These are phyloP conservation scores for Boletus rubescentipes DNA, from an alignment of 768 basidiomycete genomes.

Conservation along the genomic window DNA sequence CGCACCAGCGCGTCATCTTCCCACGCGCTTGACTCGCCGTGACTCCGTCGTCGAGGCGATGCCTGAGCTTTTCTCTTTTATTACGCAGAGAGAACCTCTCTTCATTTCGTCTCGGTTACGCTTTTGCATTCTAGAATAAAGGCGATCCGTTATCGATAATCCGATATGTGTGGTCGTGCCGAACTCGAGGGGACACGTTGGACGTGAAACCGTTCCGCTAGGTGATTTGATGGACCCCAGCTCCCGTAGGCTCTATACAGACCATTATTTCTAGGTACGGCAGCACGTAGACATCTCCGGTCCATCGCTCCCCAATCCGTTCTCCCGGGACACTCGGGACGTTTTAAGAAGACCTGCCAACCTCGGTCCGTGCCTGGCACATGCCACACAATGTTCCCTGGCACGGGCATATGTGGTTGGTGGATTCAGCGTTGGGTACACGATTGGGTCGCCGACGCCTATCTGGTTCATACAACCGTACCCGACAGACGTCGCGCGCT, in stretches of 20 bases:
- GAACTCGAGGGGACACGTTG: constrained; percentile 6
- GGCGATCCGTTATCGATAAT: constrained; percentile 16
- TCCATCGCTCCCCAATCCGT: not conserved
- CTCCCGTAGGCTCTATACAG: too few species aligned
- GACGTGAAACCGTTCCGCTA: not conserved
- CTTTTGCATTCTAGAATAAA: constrained; percentile 4
- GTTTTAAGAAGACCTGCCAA: not conserved
- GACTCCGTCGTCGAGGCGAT: not conserved
- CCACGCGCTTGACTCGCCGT: not conserved
- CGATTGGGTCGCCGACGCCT: not conserved
- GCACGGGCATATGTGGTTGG: too few species aligned
- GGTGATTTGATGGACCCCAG: not conserved
- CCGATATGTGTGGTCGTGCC: constrained; percentile 2
- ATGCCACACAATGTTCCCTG: not conserved
- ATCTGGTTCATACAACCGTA: not conserved
- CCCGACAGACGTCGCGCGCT: too few species aligned
- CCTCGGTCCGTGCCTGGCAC: constrained; percentile 14
- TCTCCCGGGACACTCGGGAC: not conserved
- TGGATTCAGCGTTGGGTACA: not conserved
- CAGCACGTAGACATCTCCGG: not conserved
- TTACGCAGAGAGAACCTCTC: constrained; percentile 5
- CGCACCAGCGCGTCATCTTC: not conserved
- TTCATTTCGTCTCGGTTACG: constrained; percentile 14
- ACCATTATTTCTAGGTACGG: not conserved
- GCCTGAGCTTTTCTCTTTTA: constrained; percentile 1